Base-by-base conservation (phyloP, 2,329 filamentous ascomycete species). In the Colletotrichum costaricense region DNA sequence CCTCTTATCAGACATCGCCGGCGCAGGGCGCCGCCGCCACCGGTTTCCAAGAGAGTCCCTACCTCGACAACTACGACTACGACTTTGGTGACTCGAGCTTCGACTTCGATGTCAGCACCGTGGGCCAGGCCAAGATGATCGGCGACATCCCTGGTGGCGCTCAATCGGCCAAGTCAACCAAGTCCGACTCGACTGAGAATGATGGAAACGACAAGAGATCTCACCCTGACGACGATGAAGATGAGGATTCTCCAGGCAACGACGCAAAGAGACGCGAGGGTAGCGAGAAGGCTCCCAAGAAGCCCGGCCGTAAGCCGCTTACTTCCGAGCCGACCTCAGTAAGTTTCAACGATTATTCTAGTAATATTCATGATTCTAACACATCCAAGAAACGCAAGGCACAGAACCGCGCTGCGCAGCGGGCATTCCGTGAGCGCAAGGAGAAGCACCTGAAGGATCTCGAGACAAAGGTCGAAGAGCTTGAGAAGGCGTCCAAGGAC, bases 291-390 rank as follows among this genome's bases (percentile, higher is more conserved):
- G 88, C 92, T 56, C 91, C 94, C 28, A 98, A 98, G 90, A 99
- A 98, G 85, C 96, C 97, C 5, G 97, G 97, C 63, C 91, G 97
- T 75, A 99, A 99, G 87, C 97, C 96, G 24, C 88, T 98, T 79
- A 98, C 95, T 60, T 97, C 94, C 26, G 97, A 98, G 83, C 97
- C 97, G 28, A 98, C 94, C 77, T 97, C 95, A 77, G 96, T 98
- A 92, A 87, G 95, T 64, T 28, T 33, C 56, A 26, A 57, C 9
- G 28, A 22, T 9, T 58, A 9, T 28, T n/a, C 4, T 4, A 19
- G 5, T 8, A 26, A 52, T 24, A 72, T 59, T 8, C 52, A 38
- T 63, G 42, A 8, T 1, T 35, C 42, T 55, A 49, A 72, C 63
- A 8, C 12, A 11, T 42, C 75, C 59, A 79, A 97, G 95, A 97